A percentile compares a stretch with the other conserved stretches of the same genome.
Evolutionary conservation across 371 early-diverging fungal species (phyloP).

Genomic region (Coemansia sp.): DNA sequence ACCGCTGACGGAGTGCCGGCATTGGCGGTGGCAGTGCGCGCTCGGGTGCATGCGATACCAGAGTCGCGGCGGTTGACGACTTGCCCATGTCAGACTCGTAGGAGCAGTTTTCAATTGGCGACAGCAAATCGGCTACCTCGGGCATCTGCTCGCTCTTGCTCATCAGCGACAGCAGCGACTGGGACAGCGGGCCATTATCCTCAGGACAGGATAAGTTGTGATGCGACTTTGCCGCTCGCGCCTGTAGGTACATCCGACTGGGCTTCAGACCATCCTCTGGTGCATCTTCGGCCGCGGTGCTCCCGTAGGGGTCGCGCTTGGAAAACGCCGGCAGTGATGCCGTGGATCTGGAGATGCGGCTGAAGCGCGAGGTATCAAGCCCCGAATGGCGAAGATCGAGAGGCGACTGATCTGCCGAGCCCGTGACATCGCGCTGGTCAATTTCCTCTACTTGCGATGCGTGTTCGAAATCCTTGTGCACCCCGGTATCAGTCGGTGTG

Average conservation of each 20-base stretch:
- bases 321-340: constrained; percentile 30
- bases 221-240: constrained; percentile 35
- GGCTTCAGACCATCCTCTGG: background rate
- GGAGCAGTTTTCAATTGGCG: constrained; percentile 18
- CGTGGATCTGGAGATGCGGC: constrained; percentile 32
- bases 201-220: constrained; percentile 19
- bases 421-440: background rate
- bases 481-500: no score
- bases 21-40: background rate
- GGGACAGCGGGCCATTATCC: constrained; percentile 15
- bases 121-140: constrained; percentile 27
- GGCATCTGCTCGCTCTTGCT: constrained; percentile 33
- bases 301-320: background rate
- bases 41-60: constrained; percentile 19
- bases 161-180: constrained; percentile 36
- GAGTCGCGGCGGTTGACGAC: constrained; percentile 12
- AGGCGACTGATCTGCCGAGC: background rate
- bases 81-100: constrained; percentile 15
- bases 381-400: background rate
- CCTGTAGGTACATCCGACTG: background rate
- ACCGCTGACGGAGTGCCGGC: background rate
- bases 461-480: background rate
- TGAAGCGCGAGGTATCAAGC: background rate
- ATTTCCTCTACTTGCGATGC: background rate
- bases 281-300: background rate